Evolutionary conservation across 768 basidiomycete genomes (phyloP), one percentile per base, ranked within the genome.

Genomic region (Pleurotus citrinopileatus): DNA sequence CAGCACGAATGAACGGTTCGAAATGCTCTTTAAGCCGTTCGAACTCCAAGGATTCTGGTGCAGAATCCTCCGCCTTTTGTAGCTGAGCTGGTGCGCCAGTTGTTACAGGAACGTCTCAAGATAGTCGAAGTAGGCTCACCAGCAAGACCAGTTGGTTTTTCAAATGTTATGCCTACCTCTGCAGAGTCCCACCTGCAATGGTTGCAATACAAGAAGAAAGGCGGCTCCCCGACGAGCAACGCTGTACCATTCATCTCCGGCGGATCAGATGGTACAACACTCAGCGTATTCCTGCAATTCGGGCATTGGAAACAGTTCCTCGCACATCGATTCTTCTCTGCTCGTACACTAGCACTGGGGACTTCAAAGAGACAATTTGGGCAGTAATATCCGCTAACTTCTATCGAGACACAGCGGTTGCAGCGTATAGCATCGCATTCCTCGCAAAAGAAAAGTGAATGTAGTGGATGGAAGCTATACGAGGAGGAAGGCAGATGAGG

Each of bases 321-420:
- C 15, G 96, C 94, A 69, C 97, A 99, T 81, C 97, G 98, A 65
- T 97, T 98, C 79, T 94, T 96, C 71, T 99, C 97, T 10, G 91
- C 94, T 52, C 97, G 80, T n/a, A 99, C 97, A 62, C 94, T 97
- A 2, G 97, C 97, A 66, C 89, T 94, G 0, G 97, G 96, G 9
- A 99, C 97, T 67, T 99, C 97, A 68, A 98, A 99, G 15, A 98
- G 77, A 68, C 97, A 99, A 67, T 96, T 95, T 27, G 97, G 97
- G 67, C 97, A 99, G 69, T 93, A 98, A 68, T 98, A 99, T 38
- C 91, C 92, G 66, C 92, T 91, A 66, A 98, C 90, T 81, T 99
- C 97, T 40, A 93, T 76, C 6, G 86, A 80, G 2, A 96, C 92
- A 62, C 97, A 99, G 59, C 86, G 81, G 67, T 97, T 91, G 65